These are phyloP conservation scores for Ensete ventricosum DNA, from an alignment of 176 grass and related monocot genomes.

Conservation along the genomic window DNA sequence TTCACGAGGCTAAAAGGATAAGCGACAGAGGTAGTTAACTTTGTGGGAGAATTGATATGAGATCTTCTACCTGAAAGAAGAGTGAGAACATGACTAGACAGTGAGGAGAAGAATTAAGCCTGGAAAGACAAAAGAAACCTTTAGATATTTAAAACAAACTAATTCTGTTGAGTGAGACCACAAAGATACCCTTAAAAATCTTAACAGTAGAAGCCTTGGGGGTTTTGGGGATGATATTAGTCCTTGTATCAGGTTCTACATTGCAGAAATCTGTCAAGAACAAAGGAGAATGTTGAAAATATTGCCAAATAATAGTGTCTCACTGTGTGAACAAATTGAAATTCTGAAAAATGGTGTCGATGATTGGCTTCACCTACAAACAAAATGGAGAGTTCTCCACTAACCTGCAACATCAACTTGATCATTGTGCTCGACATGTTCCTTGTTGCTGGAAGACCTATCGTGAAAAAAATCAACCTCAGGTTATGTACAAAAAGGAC, in stretches of 20 bases:
- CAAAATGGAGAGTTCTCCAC: not conserved
- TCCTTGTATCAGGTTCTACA: conserved; percentile 31
- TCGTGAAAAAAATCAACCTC: conserved; percentile 11
- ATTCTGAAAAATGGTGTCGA: not conserved
- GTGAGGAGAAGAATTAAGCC: conserved; percentile 1
- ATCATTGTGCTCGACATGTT: conserved; percentile 16
- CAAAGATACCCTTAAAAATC: conserved; percentile 70
- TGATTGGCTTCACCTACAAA: too few relatives aligned
- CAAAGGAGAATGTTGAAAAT: conserved; percentile 11
- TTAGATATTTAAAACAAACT: conserved; percentile 5
- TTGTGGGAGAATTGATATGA: conserved; percentile 38
- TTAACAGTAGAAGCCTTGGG: conserved; percentile 56
- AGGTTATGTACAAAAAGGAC: conserved; percentile 4
- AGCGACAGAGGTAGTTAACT: conserved; percentile 52
- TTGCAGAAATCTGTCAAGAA: conserved; percentile 49
- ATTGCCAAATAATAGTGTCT: not conserved
- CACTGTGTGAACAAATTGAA: not conserved
- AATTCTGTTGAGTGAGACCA: conserved; percentile 16
- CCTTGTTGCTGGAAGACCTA: conserved; percentile 33
- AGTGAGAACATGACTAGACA: conserved; percentile 22
- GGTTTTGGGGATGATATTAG: conserved; percentile 37
- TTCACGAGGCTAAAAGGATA: conserved; percentile 89
- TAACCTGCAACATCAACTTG: conserved; percentile 41
- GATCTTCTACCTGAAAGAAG: conserved; percentile 46
- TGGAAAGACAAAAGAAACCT: not conserved